Evolutionary conservation across 352 stramenopile species (phyloP).

Genomic region (Globisporangium iwayamae): DNA sequence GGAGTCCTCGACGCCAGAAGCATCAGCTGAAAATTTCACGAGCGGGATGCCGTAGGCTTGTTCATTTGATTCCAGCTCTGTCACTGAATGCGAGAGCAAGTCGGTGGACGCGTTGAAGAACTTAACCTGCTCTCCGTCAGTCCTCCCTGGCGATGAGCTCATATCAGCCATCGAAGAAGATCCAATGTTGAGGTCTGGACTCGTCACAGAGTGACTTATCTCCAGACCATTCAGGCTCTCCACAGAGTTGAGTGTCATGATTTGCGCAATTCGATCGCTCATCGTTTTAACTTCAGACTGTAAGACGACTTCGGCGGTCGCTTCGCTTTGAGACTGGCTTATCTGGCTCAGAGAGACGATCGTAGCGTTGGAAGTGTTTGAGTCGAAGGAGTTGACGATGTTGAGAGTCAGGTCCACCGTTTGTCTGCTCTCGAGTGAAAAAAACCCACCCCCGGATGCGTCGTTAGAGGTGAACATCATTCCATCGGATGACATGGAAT

Average conservation of each 20-base stretch:
- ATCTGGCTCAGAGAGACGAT: constrained; percentile 12
- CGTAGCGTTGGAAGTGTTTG: constrained; percentile 19
- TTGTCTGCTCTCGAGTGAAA: neutral
- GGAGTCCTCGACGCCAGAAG: too few species aligned
- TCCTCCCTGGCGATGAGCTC: too few species aligned
- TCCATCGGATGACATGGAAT: neutral
- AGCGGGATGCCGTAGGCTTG: neutral
- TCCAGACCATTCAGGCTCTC: neutral
- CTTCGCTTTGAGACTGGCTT: neutral
- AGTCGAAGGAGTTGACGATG: constrained; percentile 28
- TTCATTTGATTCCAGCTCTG: neutral
- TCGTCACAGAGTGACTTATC: neutral
- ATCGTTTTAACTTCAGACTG: neutral
- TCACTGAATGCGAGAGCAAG: neutral
- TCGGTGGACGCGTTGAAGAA: neutral
- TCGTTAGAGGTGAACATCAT: neutral
- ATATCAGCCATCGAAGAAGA: neutral
- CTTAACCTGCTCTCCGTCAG: neutral
- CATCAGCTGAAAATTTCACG: neutral
- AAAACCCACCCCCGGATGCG: neutral
- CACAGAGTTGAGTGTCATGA: neutral
- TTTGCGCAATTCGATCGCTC: neutral
- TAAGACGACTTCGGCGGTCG: neutral
- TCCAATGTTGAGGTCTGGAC: neutral
- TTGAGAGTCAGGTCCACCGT: constrained; percentile 22